Base-by-base conservation (phyloP, 2,329 filamentous ascomycete species). In the Trichoderma polysporum region DNA sequence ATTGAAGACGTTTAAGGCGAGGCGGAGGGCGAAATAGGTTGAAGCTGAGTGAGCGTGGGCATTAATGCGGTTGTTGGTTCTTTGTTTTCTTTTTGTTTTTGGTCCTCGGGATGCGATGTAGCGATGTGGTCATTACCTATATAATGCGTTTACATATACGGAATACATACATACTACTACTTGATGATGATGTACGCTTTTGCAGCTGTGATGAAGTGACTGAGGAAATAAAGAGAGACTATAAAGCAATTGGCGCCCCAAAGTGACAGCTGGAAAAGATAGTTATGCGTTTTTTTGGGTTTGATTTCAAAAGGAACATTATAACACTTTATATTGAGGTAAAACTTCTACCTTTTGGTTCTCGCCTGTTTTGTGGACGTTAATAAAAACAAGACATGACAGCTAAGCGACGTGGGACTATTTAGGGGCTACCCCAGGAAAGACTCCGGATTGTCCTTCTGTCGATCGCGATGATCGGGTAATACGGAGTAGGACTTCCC, bases 1-100 rank as follows among this genome's bases (percentile, higher is more conserved):
- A 7, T 81, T 97, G 75, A 96, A 94, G 83, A 94, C 91, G 9
- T 95, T 97, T 78, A 97, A 92, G 77, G 86, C 86, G 27, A 81
- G 85, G 72, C 78, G 82, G 63, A 86, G 83, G 78, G 77, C 74
- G 62, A 79, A 77, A 68, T 78, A 31, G 65, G 22, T 1, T 22
- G 41, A 1, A 12, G 5, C 4, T 45, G 31, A 17, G 6, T 54
- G 53, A 56, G 53, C n/a, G 31, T 35, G 39, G n/a, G 45, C 13
- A 8, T 25, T 37, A 7, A 22, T 39, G 37, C 37, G 31, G 12
- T 1, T 29, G 37, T 29, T 29, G 19, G 5, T 15, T 31, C 6
- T 52, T 17, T 7, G 15, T 19, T 22, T 41, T 39, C 3, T 22
- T 9, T 25, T 22, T 33, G 5, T 47, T 25, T 22, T 27, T 9